phyloP scores from a whole-genome alignment of 768 basidiomycete species.

The Mycena galericulata region DNA sequence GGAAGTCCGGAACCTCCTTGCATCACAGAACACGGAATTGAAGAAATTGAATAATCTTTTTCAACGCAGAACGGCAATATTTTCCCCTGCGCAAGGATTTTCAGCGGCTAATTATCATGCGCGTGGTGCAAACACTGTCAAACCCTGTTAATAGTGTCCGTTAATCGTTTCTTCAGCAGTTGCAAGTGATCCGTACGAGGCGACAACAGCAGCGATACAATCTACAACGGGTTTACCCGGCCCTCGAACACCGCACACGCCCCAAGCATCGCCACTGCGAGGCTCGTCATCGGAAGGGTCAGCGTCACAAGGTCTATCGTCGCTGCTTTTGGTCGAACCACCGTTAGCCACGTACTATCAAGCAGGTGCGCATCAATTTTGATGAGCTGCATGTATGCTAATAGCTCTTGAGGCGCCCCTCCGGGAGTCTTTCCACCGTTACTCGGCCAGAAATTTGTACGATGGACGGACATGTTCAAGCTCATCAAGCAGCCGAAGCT shows the following conservation, averaged over 20 bases:
- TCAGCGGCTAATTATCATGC: slow-evolving; percentile 18
- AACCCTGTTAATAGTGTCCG: not conserved
- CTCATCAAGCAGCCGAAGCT: not conserved
- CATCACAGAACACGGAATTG: too few species aligned
- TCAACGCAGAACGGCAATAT: slow-evolving; percentile 28
- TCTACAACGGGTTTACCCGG: not conserved
- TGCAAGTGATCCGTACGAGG: too few species aligned
- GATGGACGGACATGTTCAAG: not conserved
- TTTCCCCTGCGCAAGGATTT: slow-evolving; percentile 35
- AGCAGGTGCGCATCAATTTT: too few species aligned
- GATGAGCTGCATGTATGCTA: too few species aligned
- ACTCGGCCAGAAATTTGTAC: not conserved
- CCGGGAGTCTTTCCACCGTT: not conserved
- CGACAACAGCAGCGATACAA: too few species aligned
- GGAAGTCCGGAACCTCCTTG: not conserved
- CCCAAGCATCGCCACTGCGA: too few species aligned
- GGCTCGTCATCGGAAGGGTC: too few species aligned
- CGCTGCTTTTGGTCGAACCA: too few species aligned
- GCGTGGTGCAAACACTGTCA: not conserved
- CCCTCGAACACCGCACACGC: not conserved
- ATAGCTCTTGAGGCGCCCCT: too few species aligned
- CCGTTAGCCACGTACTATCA: too few species aligned
- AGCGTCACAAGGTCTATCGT: too few species aligned
- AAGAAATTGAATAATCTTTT: not conserved
- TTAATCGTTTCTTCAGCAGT: too few species aligned